Evolutionary conservation across 2,329 filamentous ascomycete species (phyloP).

Genomic region (Colletotrichum liriopes): DNA sequence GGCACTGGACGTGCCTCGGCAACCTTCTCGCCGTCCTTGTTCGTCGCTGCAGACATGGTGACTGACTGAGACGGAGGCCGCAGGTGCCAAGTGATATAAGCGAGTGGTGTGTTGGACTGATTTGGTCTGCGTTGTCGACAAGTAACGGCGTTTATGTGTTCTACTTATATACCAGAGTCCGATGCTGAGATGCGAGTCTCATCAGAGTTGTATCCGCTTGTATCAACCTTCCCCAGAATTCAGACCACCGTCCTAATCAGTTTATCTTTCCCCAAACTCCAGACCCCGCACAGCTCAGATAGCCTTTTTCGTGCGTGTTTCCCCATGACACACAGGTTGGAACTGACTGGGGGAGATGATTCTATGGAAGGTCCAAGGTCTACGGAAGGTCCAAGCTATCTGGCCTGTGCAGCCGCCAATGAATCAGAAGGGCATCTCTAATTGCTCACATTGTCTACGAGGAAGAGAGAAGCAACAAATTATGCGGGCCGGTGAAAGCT

Average conservation of each 20-base stretch:
- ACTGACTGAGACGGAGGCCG: background rate
- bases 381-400: constrained; percentile 41
- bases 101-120: background rate
- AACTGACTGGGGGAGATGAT: background rate
- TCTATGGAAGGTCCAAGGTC: background rate
- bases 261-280: background rate
- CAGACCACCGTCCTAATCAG: background rate
- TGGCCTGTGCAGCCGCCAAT: background rate
- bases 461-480: constrained; percentile 9
- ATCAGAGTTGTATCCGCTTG: background rate
- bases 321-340: constrained; percentile 22
- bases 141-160: background rate
- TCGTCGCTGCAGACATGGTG: constrained; percentile 20
- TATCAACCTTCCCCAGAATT: constrained; percentile 6
- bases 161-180: background rate
- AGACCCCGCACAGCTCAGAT: constrained; percentile 28
- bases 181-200: background rate
- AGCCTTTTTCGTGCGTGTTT: constrained; percentile 23
- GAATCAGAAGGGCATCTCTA: background rate
- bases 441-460: background rate
- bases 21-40: constrained; percentile 16
- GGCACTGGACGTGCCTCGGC: background rate
- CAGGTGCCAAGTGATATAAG: background rate
- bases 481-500: constrained; percentile 27
- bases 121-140: background rate